These are phyloP conservation scores for Pestalotiopsis sp. DNA, from an alignment of 2,329 filamentous ascomycete species.

Conservation along the genomic window DNA sequence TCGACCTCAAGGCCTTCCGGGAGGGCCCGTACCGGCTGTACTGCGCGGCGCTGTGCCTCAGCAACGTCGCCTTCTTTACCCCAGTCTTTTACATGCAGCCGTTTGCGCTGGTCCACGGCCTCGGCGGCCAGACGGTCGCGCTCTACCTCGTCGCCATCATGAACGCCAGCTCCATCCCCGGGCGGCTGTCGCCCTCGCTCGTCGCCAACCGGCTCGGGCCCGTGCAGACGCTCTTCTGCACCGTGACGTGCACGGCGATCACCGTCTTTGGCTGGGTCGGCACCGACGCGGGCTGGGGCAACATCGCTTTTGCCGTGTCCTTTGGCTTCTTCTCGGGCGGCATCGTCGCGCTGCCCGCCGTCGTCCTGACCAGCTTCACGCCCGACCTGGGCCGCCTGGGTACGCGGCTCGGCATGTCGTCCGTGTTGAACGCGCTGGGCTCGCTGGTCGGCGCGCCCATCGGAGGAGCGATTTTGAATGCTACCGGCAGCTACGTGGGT, in stretches of 20 bases:
- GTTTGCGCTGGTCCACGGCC: slow-evolving; percentile 40
- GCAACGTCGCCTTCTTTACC: slow-evolving; percentile 38
- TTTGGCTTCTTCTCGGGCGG: slow-evolving; percentile 51
- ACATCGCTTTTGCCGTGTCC: slow-evolving; percentile 44
- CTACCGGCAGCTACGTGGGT: slow-evolving; percentile 27
- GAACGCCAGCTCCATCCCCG: slow-evolving; percentile 52
- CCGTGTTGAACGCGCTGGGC: slow-evolving; percentile 43
- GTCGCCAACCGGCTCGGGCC: slow-evolving; percentile 44
- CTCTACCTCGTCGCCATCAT: slow-evolving; percentile 53
- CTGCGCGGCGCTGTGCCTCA: slow-evolving; percentile 26
- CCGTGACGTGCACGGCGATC: slow-evolving; percentile 34
- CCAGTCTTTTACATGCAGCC: slow-evolving; percentile 49
- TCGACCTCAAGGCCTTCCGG: slow-evolving; percentile 30
- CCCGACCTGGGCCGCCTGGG: slow-evolving; percentile 32
- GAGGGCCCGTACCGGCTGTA: slow-evolving; percentile 32
- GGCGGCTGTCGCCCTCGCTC: slow-evolving; percentile 49
- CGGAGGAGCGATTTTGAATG: slow-evolving; percentile 48
- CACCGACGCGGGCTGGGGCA: slow-evolving; percentile 36
- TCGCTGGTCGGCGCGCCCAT: slow-evolving; percentile 53
- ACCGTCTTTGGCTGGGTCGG: slow-evolving; percentile 43
- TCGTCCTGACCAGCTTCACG: slow-evolving; percentile 30
- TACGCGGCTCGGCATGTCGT: slow-evolving; percentile 45
- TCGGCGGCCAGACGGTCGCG: slow-evolving; percentile 34
- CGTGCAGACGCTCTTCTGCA: slow-evolving; percentile 41
- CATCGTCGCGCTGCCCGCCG: slow-evolving; percentile 44